A percentile compares a stretch with the other conserved stretches of the same genome.
Conservation (phyloP, 1,139 yeast genomes). For the Lodderomyces elongisporus region DNA sequence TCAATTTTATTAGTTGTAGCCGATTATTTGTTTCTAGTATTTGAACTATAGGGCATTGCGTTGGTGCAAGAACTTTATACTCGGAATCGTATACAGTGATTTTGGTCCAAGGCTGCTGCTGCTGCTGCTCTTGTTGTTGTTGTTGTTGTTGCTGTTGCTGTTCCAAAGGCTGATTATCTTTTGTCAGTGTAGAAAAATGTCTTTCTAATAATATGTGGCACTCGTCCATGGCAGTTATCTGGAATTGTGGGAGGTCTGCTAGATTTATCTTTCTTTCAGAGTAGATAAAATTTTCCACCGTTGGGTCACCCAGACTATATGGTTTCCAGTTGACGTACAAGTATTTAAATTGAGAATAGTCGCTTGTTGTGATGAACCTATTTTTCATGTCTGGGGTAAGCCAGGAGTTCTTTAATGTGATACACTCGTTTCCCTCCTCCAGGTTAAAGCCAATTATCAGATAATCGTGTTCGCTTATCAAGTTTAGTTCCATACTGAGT, state of each 20-base stretch:
- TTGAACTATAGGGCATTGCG: slow-evolving; percentile 22
- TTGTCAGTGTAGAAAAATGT: too few relatives aligned
- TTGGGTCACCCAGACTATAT: too few relatives aligned
- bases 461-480: slow-evolving; percentile 69
- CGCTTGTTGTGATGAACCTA: slow-evolving; percentile 26
- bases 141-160: too few relatives aligned
- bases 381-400: slow-evolving; percentile 12
- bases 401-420: slow-evolving; percentile 33
- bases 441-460: slow-evolving; percentile 22
- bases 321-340: slow-evolving; percentile 71
- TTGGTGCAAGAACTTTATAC: slow-evolving; percentile 22
- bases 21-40: slow-evolving; percentile 28
- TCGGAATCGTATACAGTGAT: slow-evolving; percentile 27
- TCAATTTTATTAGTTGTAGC: slow-evolving; percentile 20
- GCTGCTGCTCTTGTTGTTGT: too few relatives aligned
- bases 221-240: slow-evolving; percentile 25
- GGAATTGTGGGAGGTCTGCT: slow-evolving; percentile 46
- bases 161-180: too few relatives aligned
- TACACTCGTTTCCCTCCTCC: not conserved
- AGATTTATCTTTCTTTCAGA: slow-evolving; percentile 15
- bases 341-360: slow-evolving; percentile 46
- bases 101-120: too few relatives aligned
- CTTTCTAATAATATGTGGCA: slow-evolving; percentile 51
- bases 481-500: slow-evolving; percentile 31
- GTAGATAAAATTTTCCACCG: slow-evolving; percentile 31